Evolutionary conservation across 225 moss, liverwort and hornwort genomes (phyloP), one percentile per base, ranked within the genome.

Genomic region (Pseudisothecium myosuroides): DNA sequence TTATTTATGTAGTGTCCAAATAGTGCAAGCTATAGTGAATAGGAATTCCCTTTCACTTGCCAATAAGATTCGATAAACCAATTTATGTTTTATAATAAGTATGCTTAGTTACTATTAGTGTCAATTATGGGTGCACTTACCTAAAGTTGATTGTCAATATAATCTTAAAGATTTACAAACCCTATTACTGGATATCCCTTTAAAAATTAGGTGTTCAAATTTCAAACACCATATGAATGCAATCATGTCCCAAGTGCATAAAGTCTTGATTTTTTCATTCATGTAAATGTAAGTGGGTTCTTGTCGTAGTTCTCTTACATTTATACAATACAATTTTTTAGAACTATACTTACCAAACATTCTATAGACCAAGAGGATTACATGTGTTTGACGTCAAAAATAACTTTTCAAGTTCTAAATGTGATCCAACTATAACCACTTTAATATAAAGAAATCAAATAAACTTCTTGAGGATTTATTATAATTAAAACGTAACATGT

Each of bases 21-120:
- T 41, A 41, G 41, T 71, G 32, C 21, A 34, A 21, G 21, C 5
- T 50, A 76, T 8, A 13, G 8, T 34, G 2, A 0, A 0, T 34
- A 52, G 21, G 21, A 76, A 50, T 50, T 2, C 0, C 2, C 8
- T 76, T 47, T 22, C 5, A 50, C 7, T 32, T 50, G 3, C 8
- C 2, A 11, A 45, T 10, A 28, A 72, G 17, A 45, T 45, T 3
- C 4, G 3, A 29, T 45, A 45, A 45, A 73, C 16, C 0, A 28
- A 28, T 16, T 45, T 11, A 3, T 11, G 1, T 17, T 47, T 73
- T 73, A 29, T 28, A 5, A 27, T 27, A 10, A 29, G 0, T 14
- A 27, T 9, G 5, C 15, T 73, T 6, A 17, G 1, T 45, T 45
- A 10, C 2, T 73, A 17, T 28, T 29, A 17, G 17, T 45, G 4